Percentiles rank a stretch among this genome's conserved stretches.
Evolutionary conservation across 129 eudicot species (phyloP).

Genomic region (Helianthus tuberosus): DNA sequence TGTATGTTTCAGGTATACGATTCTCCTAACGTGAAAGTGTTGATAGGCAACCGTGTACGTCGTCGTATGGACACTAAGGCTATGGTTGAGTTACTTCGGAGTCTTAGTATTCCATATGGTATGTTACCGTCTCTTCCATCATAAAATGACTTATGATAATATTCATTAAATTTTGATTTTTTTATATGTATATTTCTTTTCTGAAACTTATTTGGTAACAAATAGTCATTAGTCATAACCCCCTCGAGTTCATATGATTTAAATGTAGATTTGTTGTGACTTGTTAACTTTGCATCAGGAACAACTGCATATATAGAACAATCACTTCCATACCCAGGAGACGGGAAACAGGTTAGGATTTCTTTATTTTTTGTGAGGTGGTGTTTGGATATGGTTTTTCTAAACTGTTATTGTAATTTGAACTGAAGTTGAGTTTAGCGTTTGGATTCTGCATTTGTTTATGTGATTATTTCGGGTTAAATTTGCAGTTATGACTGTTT

Average conservation of each 20-base stretch:
- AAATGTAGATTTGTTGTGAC: constrained; percentile 3
- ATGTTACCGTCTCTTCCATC: constrained; percentile 22
- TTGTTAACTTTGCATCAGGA: constrained; percentile 48
- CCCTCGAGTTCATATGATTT: constrained; percentile 1
- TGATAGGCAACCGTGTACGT: constrained; percentile 66
- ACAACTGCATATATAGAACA: constrained; percentile 87
- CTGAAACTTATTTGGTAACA: not conserved
- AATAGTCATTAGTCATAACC: not conserved
- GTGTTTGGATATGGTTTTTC: not conserved
- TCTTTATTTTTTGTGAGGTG: not conserved
- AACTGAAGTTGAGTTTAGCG: not conserved
- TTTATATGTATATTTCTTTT: not conserved
- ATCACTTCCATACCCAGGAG: constrained; percentile 83
- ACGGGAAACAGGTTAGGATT: constrained; percentile 85
- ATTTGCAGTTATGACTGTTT: not conserved
- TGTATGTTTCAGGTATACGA: constrained; percentile 67
- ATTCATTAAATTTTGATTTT: not conserved
- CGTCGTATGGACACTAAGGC: constrained; percentile 83
- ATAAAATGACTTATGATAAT: constrained; percentile 7
- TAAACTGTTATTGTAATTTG: not conserved
- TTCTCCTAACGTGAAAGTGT: constrained; percentile 74
- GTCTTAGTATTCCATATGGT: constrained; percentile 80
- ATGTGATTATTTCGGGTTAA: not conserved
- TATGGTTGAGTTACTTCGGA: constrained; percentile 67
- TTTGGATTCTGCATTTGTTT: not conserved